These are phyloP conservation scores for Triadica sebifera DNA, from an alignment of 345 rosid species.

Conservation along the genomic window DNA sequence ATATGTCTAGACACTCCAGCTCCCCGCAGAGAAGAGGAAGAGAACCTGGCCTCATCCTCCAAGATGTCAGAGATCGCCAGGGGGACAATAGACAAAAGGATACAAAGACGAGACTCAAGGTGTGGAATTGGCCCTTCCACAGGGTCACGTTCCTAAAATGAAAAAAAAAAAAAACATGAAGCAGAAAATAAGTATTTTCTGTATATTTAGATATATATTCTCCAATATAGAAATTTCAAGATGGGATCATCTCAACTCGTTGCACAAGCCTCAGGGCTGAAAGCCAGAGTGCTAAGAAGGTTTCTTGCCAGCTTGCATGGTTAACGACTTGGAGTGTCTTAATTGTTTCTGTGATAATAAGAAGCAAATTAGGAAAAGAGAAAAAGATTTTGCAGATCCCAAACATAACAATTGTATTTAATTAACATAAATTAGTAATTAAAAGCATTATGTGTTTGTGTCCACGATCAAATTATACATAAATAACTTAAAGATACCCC, in stretches of 20 bases:
- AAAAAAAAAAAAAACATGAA: slow-evolving; percentile 14
- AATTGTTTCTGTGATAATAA: slow-evolving; percentile 42
- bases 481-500: background rate
- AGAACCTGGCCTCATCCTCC: slow-evolving; percentile 32
- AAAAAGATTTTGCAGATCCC: slow-evolving; percentile 6
- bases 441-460: background rate
- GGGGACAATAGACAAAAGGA: slow-evolving; percentile 61
- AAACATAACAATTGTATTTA: background rate
- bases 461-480: background rate
- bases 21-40: slow-evolving; percentile 28
- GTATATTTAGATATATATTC: background rate
- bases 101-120: slow-evolving; percentile 59
- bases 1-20: slow-evolving; percentile 14
- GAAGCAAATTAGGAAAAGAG: slow-evolving; percentile 13
- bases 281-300: slow-evolving; percentile 69
- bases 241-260: slow-evolving; percentile 43
- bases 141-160: slow-evolving; percentile 56
- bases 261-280: slow-evolving; percentile 76
- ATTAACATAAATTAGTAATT: no score
- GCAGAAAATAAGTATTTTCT: slow-evolving; percentile 6
- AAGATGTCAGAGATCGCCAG: slow-evolving; percentile 47
- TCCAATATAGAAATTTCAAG: background rate
- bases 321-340: slow-evolving; percentile 46
- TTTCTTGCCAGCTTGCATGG: slow-evolving; percentile 69
- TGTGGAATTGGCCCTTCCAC: slow-evolving; percentile 68